Evolutionary conservation across 2,329 filamentous ascomycete species (phyloP).

Genomic region (Allantophomopsis cytisporea): DNA sequence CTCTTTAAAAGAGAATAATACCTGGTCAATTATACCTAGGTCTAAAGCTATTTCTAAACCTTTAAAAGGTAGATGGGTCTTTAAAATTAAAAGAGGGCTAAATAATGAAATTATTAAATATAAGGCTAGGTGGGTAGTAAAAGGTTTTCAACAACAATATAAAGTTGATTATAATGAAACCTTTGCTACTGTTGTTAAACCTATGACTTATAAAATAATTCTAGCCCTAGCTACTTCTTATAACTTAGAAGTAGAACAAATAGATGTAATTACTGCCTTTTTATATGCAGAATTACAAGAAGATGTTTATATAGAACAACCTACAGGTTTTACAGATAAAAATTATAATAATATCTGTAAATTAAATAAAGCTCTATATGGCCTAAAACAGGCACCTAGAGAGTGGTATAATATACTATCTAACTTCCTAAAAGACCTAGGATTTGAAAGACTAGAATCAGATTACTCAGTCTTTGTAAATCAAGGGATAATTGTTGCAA

Average conservation of each 20-base stretch:
- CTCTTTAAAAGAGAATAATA: no score
- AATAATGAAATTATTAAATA: slow-evolving; percentile 1
- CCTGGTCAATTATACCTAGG: no score
- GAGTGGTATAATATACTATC: neutral
- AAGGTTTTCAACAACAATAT: slow-evolving; percentile 4
- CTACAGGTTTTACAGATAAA: slow-evolving; percentile 4
- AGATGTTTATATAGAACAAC: slow-evolving; percentile 14
- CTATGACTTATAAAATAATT: slow-evolving; percentile 2
- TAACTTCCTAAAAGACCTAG: neutral
- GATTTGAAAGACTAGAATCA: neutral
- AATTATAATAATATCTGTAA: slow-evolving; percentile 6
- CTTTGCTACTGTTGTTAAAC: slow-evolving; percentile 5
- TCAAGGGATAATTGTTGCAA: neutral
- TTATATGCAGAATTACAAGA: slow-evolving; percentile 15
- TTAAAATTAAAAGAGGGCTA: slow-evolving; percentile 1
- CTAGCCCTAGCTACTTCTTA: slow-evolving; percentile 2
- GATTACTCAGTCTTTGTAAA: neutral
- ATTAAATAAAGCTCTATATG: slow-evolving; percentile 16
- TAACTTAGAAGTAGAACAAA: slow-evolving; percentile 4
- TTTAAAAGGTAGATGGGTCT: slow-evolving; percentile 3
- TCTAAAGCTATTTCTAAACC: neutral
- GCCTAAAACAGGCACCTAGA: slow-evolving; percentile 16
- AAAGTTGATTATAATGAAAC: slow-evolving; percentile 5
- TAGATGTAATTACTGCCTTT: slow-evolving; percentile 13
- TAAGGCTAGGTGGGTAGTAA: slow-evolving; percentile 4